These are phyloP conservation scores for Oryza longistaminata DNA, from an alignment of 176 grass and related monocot genomes.

Conservation along the genomic window DNA sequence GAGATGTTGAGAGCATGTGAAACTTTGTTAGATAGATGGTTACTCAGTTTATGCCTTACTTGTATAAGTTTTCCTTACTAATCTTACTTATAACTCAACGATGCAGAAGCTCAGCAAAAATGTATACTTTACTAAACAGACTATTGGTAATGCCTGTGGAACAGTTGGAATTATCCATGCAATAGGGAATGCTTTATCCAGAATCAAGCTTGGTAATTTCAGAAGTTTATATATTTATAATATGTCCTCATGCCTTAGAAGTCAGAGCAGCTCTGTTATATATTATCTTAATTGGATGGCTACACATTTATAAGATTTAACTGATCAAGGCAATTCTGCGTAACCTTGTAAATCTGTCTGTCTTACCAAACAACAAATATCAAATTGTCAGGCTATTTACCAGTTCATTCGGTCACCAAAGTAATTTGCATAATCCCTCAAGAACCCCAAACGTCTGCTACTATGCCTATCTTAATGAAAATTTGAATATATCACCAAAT, in stretches of 20 bases:
- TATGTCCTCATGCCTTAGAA: neutral
- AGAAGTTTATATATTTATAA: neutral
- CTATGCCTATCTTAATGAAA: neutral
- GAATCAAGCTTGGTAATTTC: conserved; percentile 69
- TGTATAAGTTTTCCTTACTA: neutral
- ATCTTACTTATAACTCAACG: neutral
- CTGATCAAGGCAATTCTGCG: neutral
- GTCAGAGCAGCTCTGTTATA: conserved; percentile 16
- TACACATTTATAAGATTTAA: neutral
- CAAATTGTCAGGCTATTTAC: conserved; percentile 1
- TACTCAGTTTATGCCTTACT: neutral
- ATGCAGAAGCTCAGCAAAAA: conserved; percentile 65
- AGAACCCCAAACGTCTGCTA: neutral
- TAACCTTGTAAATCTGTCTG: neutral
- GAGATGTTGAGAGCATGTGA: neutral
- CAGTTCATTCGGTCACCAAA: neutral
- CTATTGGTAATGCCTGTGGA: conserved; percentile 85
- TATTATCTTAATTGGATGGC: neutral
- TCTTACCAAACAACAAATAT: neutral
- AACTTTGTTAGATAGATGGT: neutral
- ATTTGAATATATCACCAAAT: neutral
- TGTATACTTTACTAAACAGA: conserved; percentile 91
- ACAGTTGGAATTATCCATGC: conserved; percentile 97
- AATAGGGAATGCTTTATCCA: conserved; percentile 67
- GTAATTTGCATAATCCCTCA: conserved; percentile 8